phyloP scores from a whole-genome alignment of 176 grass and related monocot genomes.

The Oryza longistaminata region DNA sequence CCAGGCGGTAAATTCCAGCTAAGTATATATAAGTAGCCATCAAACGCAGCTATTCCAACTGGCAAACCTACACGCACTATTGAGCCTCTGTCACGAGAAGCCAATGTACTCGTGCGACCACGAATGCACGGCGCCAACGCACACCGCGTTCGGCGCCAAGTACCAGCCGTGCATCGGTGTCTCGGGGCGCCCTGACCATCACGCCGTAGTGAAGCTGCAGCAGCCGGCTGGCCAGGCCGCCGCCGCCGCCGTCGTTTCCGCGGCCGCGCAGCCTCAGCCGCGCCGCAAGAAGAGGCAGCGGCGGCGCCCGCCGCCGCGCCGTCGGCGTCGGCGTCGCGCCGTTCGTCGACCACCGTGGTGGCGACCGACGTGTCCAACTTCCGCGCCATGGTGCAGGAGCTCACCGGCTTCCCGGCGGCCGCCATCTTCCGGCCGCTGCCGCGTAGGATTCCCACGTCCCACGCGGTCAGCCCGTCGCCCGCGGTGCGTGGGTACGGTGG shows the following conservation, averaged over 20 bases:
- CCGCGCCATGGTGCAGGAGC: slow-evolving; percentile 95
- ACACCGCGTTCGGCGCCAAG: not conserved
- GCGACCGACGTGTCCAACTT: slow-evolving; percentile 82
- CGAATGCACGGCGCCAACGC: not conserved
- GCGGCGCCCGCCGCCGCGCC: not conserved
- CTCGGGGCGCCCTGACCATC: not conserved
- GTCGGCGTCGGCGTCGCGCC: slow-evolving; percentile 33
- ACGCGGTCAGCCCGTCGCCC: slow-evolving; percentile 6
- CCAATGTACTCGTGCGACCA: slow-evolving; percentile 44
- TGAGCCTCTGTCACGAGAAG: not conserved
- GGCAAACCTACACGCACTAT: not conserved
- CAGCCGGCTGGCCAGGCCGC: not conserved
- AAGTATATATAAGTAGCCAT: slow-evolving; percentile 24
- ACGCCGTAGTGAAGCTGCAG: not conserved
- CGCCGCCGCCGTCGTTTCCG: not conserved
- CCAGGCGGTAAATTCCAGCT: not conserved
- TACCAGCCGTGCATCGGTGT: slow-evolving; percentile 26
- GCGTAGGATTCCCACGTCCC: slow-evolving; percentile 26
- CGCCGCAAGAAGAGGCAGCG: slow-evolving; percentile 33
- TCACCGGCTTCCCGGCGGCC: slow-evolving; percentile 78
- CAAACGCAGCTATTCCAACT: not conserved
- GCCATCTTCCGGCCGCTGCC: slow-evolving; percentile 58
- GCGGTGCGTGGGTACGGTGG: slow-evolving; percentile 1
- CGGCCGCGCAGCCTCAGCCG: slow-evolving; percentile 29
- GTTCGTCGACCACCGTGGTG: slow-evolving; percentile 52